Base-by-base conservation (phyloP, 768 basidiomycete genomes). In the Hypholoma sublateritium region DNA sequence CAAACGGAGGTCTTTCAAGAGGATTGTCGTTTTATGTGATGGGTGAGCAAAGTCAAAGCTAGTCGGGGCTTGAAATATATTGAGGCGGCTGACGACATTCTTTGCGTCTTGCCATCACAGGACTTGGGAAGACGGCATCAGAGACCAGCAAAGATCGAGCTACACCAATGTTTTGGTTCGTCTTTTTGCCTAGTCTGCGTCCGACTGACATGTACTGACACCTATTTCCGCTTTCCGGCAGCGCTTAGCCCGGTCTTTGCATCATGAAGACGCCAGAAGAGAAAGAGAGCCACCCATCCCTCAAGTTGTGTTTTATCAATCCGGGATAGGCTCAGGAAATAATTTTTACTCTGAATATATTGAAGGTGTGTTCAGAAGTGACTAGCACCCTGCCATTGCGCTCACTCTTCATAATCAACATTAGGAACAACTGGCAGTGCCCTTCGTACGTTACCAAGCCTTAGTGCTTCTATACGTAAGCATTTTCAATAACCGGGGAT, bases 11-110 rank as follows among this genome's bases (percentile, higher is more conserved):
- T 14, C 39, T 4, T 77, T 72, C 55, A 89, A 89, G 63, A 77
- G 89, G 55, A 82, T 91, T 44, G 76, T 89, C 37, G 77, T 91
- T 36, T 89, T 87, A 61, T 91, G 89, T 61, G 89, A 91, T 64
- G 89, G 89, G 89, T 85, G 57, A 63, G 81, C 39, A 2, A 17
- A 39, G 9, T 32, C 5, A 32, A 32, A 32, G 39, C 39, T 41
- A 41, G 39, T 6, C 13, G 13, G 39, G 13, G 16, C 39, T 41
- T 41, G 39, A 32, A 32, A 32, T 32, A 32, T 32, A 13, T 13
- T 14, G 17, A 6, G 39, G 39, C 12, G 16, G 39, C 13, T 41
- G 39, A 16, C 39, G 17, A 41, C 13, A 14, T 5, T 16, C 39
- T 3, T 41, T 41, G 39, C 13, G 5, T 48, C 42, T 13, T 42